Evolutionary conservation across 257 asterid genomes (phyloP).

Genomic region (Przewalskia tangutica): DNA sequence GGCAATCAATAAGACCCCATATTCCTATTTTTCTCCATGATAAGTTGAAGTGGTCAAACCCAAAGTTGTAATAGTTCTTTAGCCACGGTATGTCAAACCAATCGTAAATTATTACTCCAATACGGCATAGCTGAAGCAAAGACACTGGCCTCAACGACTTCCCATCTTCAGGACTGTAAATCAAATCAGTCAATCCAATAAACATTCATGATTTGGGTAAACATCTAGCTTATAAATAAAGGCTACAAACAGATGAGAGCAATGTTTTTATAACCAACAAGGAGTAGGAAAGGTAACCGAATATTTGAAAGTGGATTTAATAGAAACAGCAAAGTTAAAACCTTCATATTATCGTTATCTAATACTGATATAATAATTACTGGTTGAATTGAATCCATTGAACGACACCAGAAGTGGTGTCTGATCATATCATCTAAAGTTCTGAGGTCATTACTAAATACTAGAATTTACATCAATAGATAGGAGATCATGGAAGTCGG

Average conservation of each 20-base stretch:
- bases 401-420: not conserved
- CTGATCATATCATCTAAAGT: not conserved
- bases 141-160: slow-evolving; percentile 62
- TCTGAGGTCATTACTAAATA: not conserved
- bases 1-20: slow-evolving; percentile 74
- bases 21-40: slow-evolving; percentile 65
- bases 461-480: not conserved
- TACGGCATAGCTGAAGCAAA: slow-evolving; percentile 77
- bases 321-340: not conserved
- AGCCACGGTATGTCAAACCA: slow-evolving; percentile 84
- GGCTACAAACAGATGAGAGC: not conserved
- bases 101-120: slow-evolving; percentile 76
- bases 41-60: slow-evolving; percentile 89
- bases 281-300: not conserved
- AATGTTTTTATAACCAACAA: not conserved
- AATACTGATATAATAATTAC: not conserved
- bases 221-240: not conserved
- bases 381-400: not conserved
- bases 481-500: too few species aligned
- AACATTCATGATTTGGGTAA: not conserved
- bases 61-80: slow-evolving; percentile 75
- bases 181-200: not conserved
- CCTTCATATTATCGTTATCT: not conserved
- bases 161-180: slow-evolving; percentile 78
- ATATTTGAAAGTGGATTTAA: not conserved